Base-by-base conservation (phyloP, 208 protist species). In the Acanthamoeba castellanii region DNA sequence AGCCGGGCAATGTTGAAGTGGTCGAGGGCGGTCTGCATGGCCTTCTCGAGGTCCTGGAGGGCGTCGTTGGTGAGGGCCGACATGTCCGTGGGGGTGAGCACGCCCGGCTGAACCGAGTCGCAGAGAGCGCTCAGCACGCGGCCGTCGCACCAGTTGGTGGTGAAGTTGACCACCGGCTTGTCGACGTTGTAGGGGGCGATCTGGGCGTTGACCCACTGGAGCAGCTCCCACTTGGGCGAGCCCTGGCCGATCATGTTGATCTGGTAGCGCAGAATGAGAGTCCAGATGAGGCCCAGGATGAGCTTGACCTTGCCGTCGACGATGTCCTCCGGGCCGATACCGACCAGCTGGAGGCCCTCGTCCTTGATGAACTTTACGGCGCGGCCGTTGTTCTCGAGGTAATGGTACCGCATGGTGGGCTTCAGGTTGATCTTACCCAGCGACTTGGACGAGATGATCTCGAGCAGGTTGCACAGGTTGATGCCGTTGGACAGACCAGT, bases 221-320 rank as follows among this genome's bases (percentile, higher is more conserved):
- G 82, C 0, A 95, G 93, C 61, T 95, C 93, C 84, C 85, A 95
- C 72, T 95, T 95, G 55, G 93, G 93, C n/a, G 93, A 95, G 50
- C 93, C 93, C 81, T 92, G 72, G 82, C 93, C 93, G 42, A 92
- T 91, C 32, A 90, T 70, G 70, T 95, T 93, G 76, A 95, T 91
- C 64, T 96, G 95, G 78, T 97, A 97, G 37, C 96, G 47, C 32
- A 97, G 76, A 82, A 97, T 97, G 34, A 97, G 61, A 13, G 96
- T 97, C 96, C 96, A 97, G 25, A 97, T 95, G n/a, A 97, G 68
- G 95, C 96, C 96, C 32, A 97, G 94, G 47, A 97, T 96, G 18
- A 97, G 93, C 68, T 96, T 97, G 27, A 95, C 85, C 72, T 97
- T 95, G 45, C 87, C 64, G 84, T 97, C 96, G 1, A 95, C 91